Percentiles rank a stretch among this genome's conserved stretches.
Evolutionary conservation across 2,329 filamentous ascomycete species (phyloP).

Genomic region (Trichocomaceae sp.): DNA sequence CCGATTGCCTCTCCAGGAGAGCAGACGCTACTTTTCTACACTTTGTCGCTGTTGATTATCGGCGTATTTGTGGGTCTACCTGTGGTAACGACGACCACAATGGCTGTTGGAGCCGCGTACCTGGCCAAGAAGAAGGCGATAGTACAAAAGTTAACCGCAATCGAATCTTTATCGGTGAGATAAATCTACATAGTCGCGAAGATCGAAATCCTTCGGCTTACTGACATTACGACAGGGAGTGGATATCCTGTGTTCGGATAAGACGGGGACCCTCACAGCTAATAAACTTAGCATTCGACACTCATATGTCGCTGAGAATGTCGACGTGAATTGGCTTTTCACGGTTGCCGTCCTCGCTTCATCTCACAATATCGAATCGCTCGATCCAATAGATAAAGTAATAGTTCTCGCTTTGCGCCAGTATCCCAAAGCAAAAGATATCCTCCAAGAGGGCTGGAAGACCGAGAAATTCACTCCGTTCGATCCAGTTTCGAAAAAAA

Average conservation of each 20-base stretch:
- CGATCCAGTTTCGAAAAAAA: slow-evolving; percentile 74
- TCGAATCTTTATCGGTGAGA: slow-evolving; percentile 68
- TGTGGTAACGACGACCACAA: slow-evolving; percentile 69
- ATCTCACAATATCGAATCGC: slow-evolving; percentile 69
- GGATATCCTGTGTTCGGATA: slow-evolving; percentile 73
- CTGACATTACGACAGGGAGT: slow-evolving; percentile 45
- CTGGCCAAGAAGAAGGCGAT: slow-evolving; percentile 72
- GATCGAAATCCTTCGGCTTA: neutral
- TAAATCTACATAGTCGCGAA: slow-evolving; percentile 21
- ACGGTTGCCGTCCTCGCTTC: slow-evolving; percentile 69
- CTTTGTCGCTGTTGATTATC: slow-evolving; percentile 65
- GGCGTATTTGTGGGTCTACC: slow-evolving; percentile 74
- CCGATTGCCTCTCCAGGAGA: slow-evolving; percentile 50
- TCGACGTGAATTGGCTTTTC: slow-evolving; percentile 80
- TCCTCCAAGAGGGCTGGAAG: slow-evolving; percentile 65
- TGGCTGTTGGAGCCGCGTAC: slow-evolving; percentile 71
- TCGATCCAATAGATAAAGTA: slow-evolving; percentile 75
- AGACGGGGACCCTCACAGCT: slow-evolving; percentile 64
- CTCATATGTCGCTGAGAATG: slow-evolving; percentile 68
- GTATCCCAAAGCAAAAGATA: slow-evolving; percentile 69
- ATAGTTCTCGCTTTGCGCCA: slow-evolving; percentile 67
- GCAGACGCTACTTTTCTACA: slow-evolving; percentile 61
- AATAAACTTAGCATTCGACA: slow-evolving; percentile 67
- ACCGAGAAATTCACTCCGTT: slow-evolving; percentile 66
- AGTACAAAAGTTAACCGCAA: slow-evolving; percentile 72